phyloP scores from a whole-genome alignment of 805 yeast species.

The Yamadazyma nakazawae region DNA sequence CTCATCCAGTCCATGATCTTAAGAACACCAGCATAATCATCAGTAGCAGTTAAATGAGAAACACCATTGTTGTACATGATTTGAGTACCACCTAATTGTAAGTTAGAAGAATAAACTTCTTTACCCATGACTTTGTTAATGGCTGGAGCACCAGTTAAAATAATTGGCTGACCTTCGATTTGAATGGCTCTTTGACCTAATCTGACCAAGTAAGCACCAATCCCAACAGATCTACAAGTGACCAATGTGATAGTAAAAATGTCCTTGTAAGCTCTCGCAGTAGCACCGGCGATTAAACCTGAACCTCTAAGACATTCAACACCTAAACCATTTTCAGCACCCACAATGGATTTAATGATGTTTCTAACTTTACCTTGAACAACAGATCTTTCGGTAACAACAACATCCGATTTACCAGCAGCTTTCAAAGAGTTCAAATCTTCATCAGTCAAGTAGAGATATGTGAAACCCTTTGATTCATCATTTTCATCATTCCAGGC shows the following conservation, averaged over 20 bases:
- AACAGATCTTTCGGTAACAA: slow-evolving; percentile 73
- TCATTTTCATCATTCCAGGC: slow-evolving; percentile 82
- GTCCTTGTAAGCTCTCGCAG: slow-evolving; percentile 95
- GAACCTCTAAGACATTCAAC: slow-evolving; percentile 98
- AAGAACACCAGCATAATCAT: slow-evolving; percentile 94
- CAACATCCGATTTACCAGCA: slow-evolving; percentile 57
- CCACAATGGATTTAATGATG: slow-evolving; percentile 80
- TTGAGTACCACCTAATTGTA: slow-evolving; percentile 98
- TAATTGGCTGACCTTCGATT: slow-evolving; percentile 97
- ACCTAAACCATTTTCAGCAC: slow-evolving; percentile 95
- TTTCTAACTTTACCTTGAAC: slow-evolving; percentile 83
- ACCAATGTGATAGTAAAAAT: slow-evolving; percentile 97
- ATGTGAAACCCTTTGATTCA: slow-evolving; percentile 85
- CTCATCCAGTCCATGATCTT: slow-evolving; percentile 95
- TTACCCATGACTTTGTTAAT: slow-evolving; percentile 94
- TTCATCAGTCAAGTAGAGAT: slow-evolving; percentile 76
- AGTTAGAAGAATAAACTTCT: slow-evolving; percentile 93
- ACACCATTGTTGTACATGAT: slow-evolving; percentile 99
- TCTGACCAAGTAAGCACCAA: slow-evolving; percentile 98
- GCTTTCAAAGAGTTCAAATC: slow-evolving; percentile 55
- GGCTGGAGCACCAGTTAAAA: slow-evolving; percentile 98
- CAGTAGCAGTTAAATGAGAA: slow-evolving; percentile 94
- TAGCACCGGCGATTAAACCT: slow-evolving; percentile 98
- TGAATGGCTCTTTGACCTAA: slow-evolving; percentile 98
- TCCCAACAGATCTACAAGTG: slow-evolving; percentile 99